Evolutionary conservation across 2,329 filamentous ascomycete species (phyloP), one percentile per base, ranked within the genome.

Genomic region (Exophiala phaeomuriformis): DNA sequence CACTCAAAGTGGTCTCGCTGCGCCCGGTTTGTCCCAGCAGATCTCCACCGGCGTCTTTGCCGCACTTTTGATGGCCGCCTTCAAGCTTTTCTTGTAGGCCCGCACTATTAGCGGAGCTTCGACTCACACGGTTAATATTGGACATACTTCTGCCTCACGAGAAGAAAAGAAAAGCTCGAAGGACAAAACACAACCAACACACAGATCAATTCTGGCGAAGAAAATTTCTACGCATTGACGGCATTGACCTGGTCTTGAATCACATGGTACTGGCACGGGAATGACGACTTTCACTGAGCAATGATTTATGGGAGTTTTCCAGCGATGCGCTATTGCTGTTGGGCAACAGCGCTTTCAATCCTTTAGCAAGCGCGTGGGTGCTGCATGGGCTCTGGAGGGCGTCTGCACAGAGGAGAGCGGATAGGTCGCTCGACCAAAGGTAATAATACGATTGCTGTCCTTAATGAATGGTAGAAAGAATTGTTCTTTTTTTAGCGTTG

Each of bases 41-140:
- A 77, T 77, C 64, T 76, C 78, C 47, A 77, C 77, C 50, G 73
- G 74, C 50, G 64, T 73, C 39, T 66, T 83, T 51, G 76, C 74
- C 46, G 75, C 75, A 55, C 76, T 76, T 63, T 68, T 83, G 58
- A 69, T 80, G 53, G 74, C 77, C 47, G 68, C 79, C 51, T 79
- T 83, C 64, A 79, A 79, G 58, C 66, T 83, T 57, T 71, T 80
- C 57, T 68, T 84, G 67, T 85, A 79, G 66, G 59, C 5, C 12
- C 10, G 37, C 29, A 39, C 47, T 12, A 41, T 31, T 41, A 36
- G 30, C n/a, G 19, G 27, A 42, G 37, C 32, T 49, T 50, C 50
- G 12, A 44, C 41, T 41, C 19, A 41, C 41, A 10, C 45, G 19
- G 49, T 52, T 44, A 30, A 49, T 41, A 54, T 59, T 59, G 57